These are phyloP conservation scores for Paraglomus occultum DNA, from an alignment of 192 early-diverging fungal species.

Conservation along the genomic window DNA sequence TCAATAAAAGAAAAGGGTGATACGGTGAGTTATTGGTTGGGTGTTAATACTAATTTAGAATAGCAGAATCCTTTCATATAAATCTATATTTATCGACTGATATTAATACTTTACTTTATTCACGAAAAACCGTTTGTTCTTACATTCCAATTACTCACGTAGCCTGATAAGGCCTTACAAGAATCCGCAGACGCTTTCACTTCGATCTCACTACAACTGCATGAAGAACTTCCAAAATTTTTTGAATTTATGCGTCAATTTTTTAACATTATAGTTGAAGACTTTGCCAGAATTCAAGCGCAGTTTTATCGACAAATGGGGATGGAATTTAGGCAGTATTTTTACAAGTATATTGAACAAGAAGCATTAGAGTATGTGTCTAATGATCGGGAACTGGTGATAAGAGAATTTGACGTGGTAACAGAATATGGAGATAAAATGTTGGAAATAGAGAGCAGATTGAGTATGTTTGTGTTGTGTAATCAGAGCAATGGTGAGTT, in stretches of 20 bases:
- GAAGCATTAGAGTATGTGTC: constrained; percentile 30
- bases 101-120: not conserved
- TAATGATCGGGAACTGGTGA: constrained; percentile 25
- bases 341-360: constrained; percentile 35
- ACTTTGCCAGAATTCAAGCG: constrained; percentile 56
- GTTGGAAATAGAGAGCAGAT: constrained; percentile 30
- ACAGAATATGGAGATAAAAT: constrained; percentile 37
- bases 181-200: constrained; percentile 63
- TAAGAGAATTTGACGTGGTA: constrained; percentile 32
- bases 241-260: constrained; percentile 55
- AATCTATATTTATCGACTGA: not conserved
- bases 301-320: constrained; percentile 48
- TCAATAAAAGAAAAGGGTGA: constrained; percentile 60
- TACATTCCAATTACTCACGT: not conserved
- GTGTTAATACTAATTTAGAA: constrained; percentile 4
- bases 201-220: constrained; percentile 68
- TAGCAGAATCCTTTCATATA: not conserved
- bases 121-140: not conserved
- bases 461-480: constrained; percentile 8
- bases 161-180: constrained; percentile 63
- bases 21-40: constrained; percentile 35
- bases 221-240: constrained; percentile 71
- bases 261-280: constrained; percentile 56
- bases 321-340: constrained; percentile 40
- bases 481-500: not conserved